Base-by-base conservation (phyloP, 257 asterid species). In the Solanum infundibuliforme region DNA sequence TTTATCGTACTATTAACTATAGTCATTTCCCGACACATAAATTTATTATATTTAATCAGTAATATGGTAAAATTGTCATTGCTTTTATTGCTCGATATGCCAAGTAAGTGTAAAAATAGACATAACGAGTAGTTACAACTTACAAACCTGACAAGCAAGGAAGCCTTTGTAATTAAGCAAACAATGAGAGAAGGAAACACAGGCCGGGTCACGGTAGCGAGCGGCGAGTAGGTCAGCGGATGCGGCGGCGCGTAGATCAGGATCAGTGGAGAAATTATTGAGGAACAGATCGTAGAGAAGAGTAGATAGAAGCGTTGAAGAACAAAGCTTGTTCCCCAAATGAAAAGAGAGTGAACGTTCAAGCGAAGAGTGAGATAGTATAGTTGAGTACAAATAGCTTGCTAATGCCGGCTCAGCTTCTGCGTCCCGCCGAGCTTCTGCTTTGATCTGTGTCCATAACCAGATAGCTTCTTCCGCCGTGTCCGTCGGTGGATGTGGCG, bases 341-440 rank as follows among this genome's bases (percentile, higher is more conserved):
- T 95, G 98, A 87, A 96, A 96, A 29, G 98, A 93, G 48, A 96
- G 93, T 0, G 98, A 95, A 23, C 98, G 96, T 83, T 94, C 98
- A 29, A 96, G 87, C 11, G 98, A 96, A 60, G 98, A 90, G 93
- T 96, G 99, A 83, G 98, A 90, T 18, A 96, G 93, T 88, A 96
- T 93, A 6, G 98, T 95, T 39, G 98, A 94, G 92, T 94, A 95
- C 62, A 96, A 79, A 90, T 94, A 95, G 89, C 98, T 95, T 65
- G 98, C 98, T 12, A 95, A 90, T 77, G 98, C 98, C 52, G 99
- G 98, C 91, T 96, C 98, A 5, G 94, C 93, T 29, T 96, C 98
- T 25, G 99, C 98, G 83, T 96, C 98, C 8, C 92, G 86, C 18
- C 94, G 93, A 88, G 98, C 99, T 93, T 96, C 98, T 18, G 94